Base-by-base conservation (phyloP, 2,329 filamentous ascomycete genomes). In the Colletotrichum liaoningense region DNA sequence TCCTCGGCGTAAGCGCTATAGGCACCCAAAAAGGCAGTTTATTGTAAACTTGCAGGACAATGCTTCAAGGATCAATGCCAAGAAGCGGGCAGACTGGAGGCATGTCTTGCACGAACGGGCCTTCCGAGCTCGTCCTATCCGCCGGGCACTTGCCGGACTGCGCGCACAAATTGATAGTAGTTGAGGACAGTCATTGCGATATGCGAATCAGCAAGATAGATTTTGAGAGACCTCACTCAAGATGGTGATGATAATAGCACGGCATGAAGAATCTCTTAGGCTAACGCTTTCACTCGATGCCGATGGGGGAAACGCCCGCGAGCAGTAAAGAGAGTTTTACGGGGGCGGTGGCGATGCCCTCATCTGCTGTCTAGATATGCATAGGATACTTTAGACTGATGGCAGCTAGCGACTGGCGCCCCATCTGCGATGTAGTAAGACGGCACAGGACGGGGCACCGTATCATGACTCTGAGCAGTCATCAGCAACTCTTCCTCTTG, bases 1-100 rank as follows among this genome's bases (percentile, higher is more conserved):
- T 26, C 11, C 67, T 70, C 38, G 62, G 67, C 67, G 62, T 70
- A 66, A 70, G 67, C 67, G 52, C 54, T 66, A 66, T 55, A 4
- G 16, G 28, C 24, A 3, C 54, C 12, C 62, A 54, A 70, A 66
- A 26, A 9, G 19, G 60, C 11, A 70, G 5, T 22, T 24, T 24
- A 42, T 30, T 59, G 2, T 33, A 2, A 59, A 14, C 67, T 59
- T 59, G 54, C 54, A 65, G 38, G 11, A 12, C n/a, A 4, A 30
- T 38, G 1, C 30, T 42, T 38, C 28, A 14, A n/a, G 62, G 4
- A 38, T 16, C 14, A 19, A 59, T 59, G 30, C 62, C 54, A 70
- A 70, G 55, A 70, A 52, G 54, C 62, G 38, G 62, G 42, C 4
- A 52, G 35, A 30, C 52, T 4, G 16, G 54, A 24, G 22, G 19